Evolutionary conservation across 2,329 filamentous ascomycete species (phyloP), one percentile per base, ranked within the genome.

Genomic region (Phoma sp.): DNA sequence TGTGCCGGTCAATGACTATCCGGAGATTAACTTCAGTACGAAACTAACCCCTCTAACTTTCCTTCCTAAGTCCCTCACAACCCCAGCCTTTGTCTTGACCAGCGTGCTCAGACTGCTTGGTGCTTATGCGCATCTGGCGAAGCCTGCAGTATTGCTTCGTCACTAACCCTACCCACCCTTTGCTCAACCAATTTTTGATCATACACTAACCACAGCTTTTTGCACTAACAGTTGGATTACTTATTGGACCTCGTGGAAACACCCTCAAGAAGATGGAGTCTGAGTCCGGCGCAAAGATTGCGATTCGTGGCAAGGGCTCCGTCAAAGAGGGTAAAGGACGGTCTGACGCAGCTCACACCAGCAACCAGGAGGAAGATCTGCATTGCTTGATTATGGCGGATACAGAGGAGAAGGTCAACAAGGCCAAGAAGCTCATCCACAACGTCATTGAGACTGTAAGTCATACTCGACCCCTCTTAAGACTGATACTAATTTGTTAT

Each of bases 1-100:
- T 78, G 95, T 99, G 78, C 95, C 95, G 77, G 95, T 99, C 82
- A 99, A 99, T 86, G 95, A 99, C 80, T 99, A 99, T 79, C 95
- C 95, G 84, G 95, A 99, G 80, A 98, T 99, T 88, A 99, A 99
- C 89, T 99, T 99, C 91, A 99, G 95, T 99, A 97, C 93, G 93
- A 93, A 95, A 93, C 89, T 93, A 96, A 96, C 96, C 91, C 92
- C 91, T 92, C 87, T 72, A 71, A 71, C 71, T 75, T 76, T 75
- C 77, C 71, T 68, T 69, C 64, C 59, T 64, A 58, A 55, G 67
- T 74, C 72, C 80, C 78, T 81, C 75, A 60, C 57, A 54, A 58
- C 64, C 80, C 68, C 69, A 70, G 64, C 70, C 66, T 76, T 75
- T 63, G 65, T 74, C 69, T 69, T 79, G 75, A 77, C 79, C 74